Evolutionary conservation across 208 protist genomes (phyloP).

Genomic region (Trypanosomatidae sp.): DNA sequence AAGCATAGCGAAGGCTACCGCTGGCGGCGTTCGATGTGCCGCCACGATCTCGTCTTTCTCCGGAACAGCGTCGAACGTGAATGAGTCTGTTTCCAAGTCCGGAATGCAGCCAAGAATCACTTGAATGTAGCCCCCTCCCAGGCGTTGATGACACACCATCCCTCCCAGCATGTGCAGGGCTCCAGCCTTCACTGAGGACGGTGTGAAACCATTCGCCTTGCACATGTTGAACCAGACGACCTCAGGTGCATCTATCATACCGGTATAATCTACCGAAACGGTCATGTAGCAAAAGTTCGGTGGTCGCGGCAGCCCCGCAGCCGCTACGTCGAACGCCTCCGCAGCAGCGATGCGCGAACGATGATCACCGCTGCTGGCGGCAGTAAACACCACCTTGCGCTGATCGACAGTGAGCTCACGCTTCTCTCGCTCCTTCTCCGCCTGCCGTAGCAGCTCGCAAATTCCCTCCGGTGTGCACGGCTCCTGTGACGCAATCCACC

Average conservation of each 20-base stretch:
- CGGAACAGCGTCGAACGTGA: slow-evolving; percentile 84
- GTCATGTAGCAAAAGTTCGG: slow-evolving; percentile 88
- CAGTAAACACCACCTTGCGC: slow-evolving; percentile 73
- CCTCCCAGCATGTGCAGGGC: slow-evolving; percentile 81
- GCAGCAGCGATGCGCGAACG: slow-evolving; percentile 78
- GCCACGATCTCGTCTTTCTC: slow-evolving; percentile 57
- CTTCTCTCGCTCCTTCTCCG: slow-evolving; percentile 51
- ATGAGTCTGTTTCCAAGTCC: slow-evolving; percentile 71
- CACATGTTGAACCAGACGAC: slow-evolving; percentile 89
- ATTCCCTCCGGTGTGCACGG: slow-evolving; percentile 50
- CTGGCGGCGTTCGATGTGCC: slow-evolving; percentile 36
- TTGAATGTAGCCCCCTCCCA: slow-evolving; percentile 83
- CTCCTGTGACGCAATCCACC: slow-evolving; percentile 25
- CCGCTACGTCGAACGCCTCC: slow-evolving; percentile 86
- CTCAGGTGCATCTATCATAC: slow-evolving; percentile 83
- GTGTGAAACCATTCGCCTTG: slow-evolving; percentile 59
- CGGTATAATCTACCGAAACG: slow-evolving; percentile 74
- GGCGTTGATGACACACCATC: slow-evolving; percentile 73
- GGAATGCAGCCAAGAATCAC: slow-evolving; percentile 81
- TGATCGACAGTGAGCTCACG: slow-evolving; percentile 63
- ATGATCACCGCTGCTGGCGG: slow-evolving; percentile 75
- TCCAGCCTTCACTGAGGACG: slow-evolving; percentile 65
- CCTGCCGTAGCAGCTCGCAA: slow-evolving; percentile 47
- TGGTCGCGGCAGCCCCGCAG: slow-evolving; percentile 66
- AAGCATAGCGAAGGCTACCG: slow-evolving; percentile 58